Percentiles rank a stretch among this genome's conserved stretches.
Evolutionary conservation across 2,329 filamentous ascomycete genomes (phyloP).

Genomic region (Aspergillus sp.): DNA sequence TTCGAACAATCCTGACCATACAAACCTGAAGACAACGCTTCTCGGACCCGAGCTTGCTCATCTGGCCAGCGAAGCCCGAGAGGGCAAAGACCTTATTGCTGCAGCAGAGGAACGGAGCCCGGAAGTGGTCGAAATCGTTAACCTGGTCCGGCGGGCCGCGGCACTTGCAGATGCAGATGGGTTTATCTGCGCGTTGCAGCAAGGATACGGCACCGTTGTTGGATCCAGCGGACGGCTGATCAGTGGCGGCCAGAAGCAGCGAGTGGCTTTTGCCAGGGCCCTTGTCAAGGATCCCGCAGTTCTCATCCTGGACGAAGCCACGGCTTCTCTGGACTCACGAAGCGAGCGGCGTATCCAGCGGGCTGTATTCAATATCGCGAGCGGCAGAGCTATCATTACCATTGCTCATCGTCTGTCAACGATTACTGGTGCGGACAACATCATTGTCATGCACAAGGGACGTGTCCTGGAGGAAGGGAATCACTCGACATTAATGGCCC

Average conservation of each 20-base stretch:
- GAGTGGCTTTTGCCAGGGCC: constrained; percentile 75
- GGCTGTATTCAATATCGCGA: constrained; percentile 63
- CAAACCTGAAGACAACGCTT: constrained; percentile 44
- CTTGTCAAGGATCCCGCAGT: constrained; percentile 74
- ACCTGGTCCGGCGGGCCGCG: constrained; percentile 35
- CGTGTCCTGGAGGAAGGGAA: constrained; percentile 37
- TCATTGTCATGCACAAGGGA: constrained; percentile 37
- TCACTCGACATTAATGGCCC: constrained; percentile 30
- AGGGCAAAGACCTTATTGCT: constrained; percentile 40
- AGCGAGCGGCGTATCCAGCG: constrained; percentile 80
- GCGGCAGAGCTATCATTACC: constrained; percentile 36
- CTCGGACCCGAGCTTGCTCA: constrained; percentile 42
- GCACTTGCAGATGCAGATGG: constrained; percentile 57
- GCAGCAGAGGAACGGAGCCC: constrained; percentile 38
- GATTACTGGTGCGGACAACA: constrained; percentile 36
- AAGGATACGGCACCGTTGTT: constrained; percentile 75
- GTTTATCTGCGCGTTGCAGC: constrained; percentile 64
- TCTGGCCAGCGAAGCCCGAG: constrained; percentile 34
- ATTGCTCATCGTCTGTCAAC: constrained; percentile 40
- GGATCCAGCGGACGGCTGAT: constrained; percentile 75
- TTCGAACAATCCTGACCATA: constrained; percentile 18
- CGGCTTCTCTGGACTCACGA: constrained; percentile 76
- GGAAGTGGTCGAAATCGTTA: constrained; percentile 45
- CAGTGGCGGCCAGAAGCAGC: constrained; percentile 86
- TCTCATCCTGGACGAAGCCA: constrained; percentile 82